Base-by-base conservation (phyloP, 805 yeast genomes). In the Teunomyces panamensis region DNA sequence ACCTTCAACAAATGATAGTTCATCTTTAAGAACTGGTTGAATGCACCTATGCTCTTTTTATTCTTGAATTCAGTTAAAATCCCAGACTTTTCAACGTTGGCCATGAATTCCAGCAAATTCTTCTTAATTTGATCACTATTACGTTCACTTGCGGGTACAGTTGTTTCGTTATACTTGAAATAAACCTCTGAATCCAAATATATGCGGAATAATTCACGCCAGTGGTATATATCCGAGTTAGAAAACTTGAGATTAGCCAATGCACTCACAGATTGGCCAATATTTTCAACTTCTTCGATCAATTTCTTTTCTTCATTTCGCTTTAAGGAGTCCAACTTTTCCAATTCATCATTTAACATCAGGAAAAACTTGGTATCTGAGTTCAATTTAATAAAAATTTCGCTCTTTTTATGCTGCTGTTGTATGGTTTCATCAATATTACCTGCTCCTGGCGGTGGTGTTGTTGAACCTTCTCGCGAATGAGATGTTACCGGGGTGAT, bases 141-240 rank as follows among this genome's bases (percentile, higher is more conserved):
- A 47, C 79, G 62, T 53, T 78, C 77, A 41, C 79, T 75, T 3
- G 75, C 69, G 27, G 68, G 61, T 32, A 58, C 57, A 3, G 57
- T 43, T 1, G 69, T 55, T 47, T 81, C 85, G 50, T 77, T 71
- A 36, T 74, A 70, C 43, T 74, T 77, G 64, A 83, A 80, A 52
- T 80, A 85, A 29, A 86, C 78, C 52, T 85, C 86, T 20, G 80
- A 75, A 52, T 85, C 91, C 24, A 85, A 72, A 54, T 85, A 86
- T 16, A 77, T 62, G 55, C 75, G 78, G 65, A 86, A 85, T 8
- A 86, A 72, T 56, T 83, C 81, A 49, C 92, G 68, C 92, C 92
- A 87, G 7, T 73, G 70, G 56, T 82, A 83, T 64, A 85, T 66
- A 57, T 86, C 92, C 1, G 74, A 65, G 32, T 66, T 64, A 9